phyloP scores from a whole-genome alignment of 2,329 filamentous ascomycete genomes.

The Sporothrix globosa region DNA sequence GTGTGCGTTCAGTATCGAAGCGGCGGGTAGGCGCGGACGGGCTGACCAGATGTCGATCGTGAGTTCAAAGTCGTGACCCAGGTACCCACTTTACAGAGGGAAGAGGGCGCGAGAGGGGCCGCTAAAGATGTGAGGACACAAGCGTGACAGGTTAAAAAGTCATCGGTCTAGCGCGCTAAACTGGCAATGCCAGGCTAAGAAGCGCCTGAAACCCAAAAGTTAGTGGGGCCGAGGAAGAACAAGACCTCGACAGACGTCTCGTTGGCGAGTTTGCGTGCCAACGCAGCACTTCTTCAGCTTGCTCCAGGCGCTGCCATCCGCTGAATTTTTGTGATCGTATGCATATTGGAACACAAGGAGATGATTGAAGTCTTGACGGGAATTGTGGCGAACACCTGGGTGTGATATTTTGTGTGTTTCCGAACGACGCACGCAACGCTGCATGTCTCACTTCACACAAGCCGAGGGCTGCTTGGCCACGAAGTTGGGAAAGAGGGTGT shows the following conservation, averaged over 20 bases:
- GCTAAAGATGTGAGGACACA: conserved; percentile 15
- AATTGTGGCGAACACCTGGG: conserved; percentile 21
- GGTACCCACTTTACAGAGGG: conserved; percentile 15
- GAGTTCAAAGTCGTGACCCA: not conserved
- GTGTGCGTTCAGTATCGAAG: not conserved
- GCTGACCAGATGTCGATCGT: not conserved
- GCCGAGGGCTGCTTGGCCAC: conserved; percentile 23
- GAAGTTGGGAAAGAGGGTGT: conserved; percentile 15
- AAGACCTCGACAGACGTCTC: not conserved
- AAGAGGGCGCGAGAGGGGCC: not conserved
- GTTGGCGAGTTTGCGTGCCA: conserved; percentile 30
- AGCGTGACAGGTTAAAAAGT: not conserved
- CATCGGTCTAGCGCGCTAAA: conserved; percentile 10
- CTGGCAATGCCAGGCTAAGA: conserved; percentile 20
- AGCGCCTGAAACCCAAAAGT: conserved; percentile 23
- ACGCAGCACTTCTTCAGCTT: conserved; percentile 29
- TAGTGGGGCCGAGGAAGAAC: not conserved
- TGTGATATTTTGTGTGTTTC: not conserved
- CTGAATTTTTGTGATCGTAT: not conserved
- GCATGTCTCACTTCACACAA: conserved; percentile 31
- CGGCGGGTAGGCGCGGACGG: conserved; percentile 22
- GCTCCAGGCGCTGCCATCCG: conserved; percentile 2
- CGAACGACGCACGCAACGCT: conserved; percentile 11
- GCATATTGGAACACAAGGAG: not conserved
- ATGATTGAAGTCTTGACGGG: not conserved